These are phyloP conservation scores for Aspergillus fructus DNA, from an alignment of 2,329 filamentous ascomycete genomes.

Conservation along the genomic window DNA sequence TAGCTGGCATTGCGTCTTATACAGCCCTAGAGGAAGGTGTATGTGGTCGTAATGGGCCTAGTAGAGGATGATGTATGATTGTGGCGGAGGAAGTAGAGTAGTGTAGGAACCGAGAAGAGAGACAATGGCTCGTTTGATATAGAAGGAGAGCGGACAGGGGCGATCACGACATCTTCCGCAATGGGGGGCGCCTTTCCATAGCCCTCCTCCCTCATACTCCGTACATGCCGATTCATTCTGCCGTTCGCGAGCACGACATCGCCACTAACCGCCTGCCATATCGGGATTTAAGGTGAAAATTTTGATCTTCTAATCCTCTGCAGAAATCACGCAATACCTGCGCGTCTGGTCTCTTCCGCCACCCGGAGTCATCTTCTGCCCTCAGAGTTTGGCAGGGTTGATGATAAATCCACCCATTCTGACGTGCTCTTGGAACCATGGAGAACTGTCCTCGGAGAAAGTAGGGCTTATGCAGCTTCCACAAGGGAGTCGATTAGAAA, in stretches of 20 bases:
- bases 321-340: slow-evolving; percentile 44
- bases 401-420: slow-evolving; percentile 21
- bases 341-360: slow-evolving; percentile 19
- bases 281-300: slow-evolving; percentile 24
- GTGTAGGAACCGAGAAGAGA: slow-evolving; percentile 17
- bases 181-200: slow-evolving; percentile 23
- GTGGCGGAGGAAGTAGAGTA: slow-evolving; percentile 10
- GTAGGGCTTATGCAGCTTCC: not conserved
- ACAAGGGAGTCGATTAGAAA: slow-evolving; percentile 6
- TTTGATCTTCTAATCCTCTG: slow-evolving; percentile 30
- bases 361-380: slow-evolving; percentile 19
- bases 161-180: slow-evolving; percentile 35
- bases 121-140: slow-evolving; percentile 27
- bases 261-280: slow-evolving; percentile 27
- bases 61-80: not conserved
- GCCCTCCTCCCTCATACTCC: slow-evolving; percentile 19
- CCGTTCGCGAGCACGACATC: slow-evolving; percentile 31
- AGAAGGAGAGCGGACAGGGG: slow-evolving; percentile 25
- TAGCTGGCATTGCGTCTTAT: slow-evolving; percentile 37
- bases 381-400: slow-evolving; percentile 8
- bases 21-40: slow-evolving; percentile 3
- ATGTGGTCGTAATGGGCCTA: not conserved
- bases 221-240: slow-evolving; percentile 25
- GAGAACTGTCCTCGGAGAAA: slow-evolving; percentile 9
- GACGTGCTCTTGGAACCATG: slow-evolving; percentile 9